Base-by-base conservation (phyloP, 306 rosid genomes). In the Trichosanthes truncata region DNA sequence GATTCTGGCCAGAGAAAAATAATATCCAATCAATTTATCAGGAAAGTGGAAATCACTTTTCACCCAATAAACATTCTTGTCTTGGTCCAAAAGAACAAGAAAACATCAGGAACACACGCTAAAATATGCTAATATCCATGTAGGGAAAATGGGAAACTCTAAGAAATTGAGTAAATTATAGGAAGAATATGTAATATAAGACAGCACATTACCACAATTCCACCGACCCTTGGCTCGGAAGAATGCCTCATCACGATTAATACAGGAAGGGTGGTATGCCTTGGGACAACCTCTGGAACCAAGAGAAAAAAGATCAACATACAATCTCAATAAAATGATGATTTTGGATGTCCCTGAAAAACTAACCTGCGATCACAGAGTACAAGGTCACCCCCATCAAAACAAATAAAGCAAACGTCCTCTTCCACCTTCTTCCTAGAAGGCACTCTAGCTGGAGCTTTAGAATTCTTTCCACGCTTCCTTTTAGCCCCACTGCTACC, bases 351-450 rank as follows among this genome's bases (percentile, higher is more conserved):
- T 52, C 31, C 14, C 26, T n/a, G 79, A 72, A 69, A 76, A 85
- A 38, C 81, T 74, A 77, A 96, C 99, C 99, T 91, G 80, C 97
- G 91, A 76, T 93, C 98, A 49, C 99, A 96, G 46, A 96, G 99
- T 79, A 96, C 99, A 26, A 96, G 98, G 53, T 91, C 94, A 60
- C 99, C 99, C 71, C 99, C 99, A 51, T 96, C 99, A 41, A 96
- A 96, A 89, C 99, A 96, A 89, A 96, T 93, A 89, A 96, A 96
- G 81, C 99, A 96, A 77, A 96, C 99, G 35, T 96, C 99, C 85
- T 96, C 99, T 82, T 96, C 99, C 83, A 78, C 55, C 87, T 86
- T 96, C 85, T 93, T 96, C 88, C 62, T 89, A 5, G 86, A 81
- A 6, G 88, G 77, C 80, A 62, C 91, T 83, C 86, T 90, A 29